Evolutionary conservation across 148 eudicot genomes (phyloP).

Genomic region (Rhododendron williamsianum): DNA sequence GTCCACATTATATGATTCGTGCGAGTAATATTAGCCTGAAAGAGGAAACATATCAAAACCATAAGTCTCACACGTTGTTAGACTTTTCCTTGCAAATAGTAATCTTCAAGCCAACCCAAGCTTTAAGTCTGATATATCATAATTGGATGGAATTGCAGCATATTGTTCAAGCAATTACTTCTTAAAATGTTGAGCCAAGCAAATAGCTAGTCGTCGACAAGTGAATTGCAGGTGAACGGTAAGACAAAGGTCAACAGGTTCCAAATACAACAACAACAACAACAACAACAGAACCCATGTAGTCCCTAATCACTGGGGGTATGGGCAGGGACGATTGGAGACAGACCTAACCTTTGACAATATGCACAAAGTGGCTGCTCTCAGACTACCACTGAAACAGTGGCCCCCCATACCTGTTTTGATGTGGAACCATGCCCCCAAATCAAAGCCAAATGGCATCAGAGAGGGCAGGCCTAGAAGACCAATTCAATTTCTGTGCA

Average conservation of each 20-base stretch:
- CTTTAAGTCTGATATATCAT: not conserved
- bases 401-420: too few relatives aligned
- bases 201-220: not conserved
- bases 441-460: too few relatives aligned
- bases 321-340: too few relatives aligned
- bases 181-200: not conserved
- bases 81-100: not conserved
- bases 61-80: not conserved
- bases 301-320: too few relatives aligned
- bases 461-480: too few relatives aligned
- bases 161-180: not conserved
- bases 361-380: too few relatives aligned
- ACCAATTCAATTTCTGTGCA: too few relatives aligned
- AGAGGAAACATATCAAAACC: constrained; percentile 9
- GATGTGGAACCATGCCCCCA: too few relatives aligned
- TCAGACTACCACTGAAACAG: too few relatives aligned
- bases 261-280: too few relatives aligned
- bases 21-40: constrained; percentile 92
- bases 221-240: not conserved
- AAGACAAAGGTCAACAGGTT: not conserved
- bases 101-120: not conserved
- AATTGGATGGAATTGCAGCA: not conserved
- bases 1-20: constrained; percentile 97
- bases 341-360: too few relatives aligned
- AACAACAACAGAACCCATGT: too few relatives aligned